Base-by-base conservation (phyloP, 805 yeast genomes). In the Ogataea trehaloabstinens region DNA sequence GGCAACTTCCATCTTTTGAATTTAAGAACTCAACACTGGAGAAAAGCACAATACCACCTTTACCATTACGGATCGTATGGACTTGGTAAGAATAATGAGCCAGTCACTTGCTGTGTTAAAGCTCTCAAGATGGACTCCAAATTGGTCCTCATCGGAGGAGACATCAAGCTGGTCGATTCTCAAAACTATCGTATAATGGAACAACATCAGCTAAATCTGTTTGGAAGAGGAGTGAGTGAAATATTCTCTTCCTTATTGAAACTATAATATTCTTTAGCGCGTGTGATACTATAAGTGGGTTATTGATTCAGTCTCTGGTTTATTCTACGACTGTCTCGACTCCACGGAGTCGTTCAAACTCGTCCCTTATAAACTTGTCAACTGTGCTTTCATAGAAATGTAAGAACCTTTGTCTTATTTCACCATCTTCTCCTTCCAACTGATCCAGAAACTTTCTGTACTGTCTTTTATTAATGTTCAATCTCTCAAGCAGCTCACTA, bases 401-500 rank as follows among this genome's bases (percentile, higher is more conserved):
- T 17, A 30, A 17, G 13, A 49, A 39, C 13, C 17, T 28, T 18
- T 33, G 28, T 22, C 30, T 21, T 24, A 35, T 34, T 13, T 24
- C 19, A 12, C 35, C 31, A 21, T 48, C 50, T 12, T 6, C 30
- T 8, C 22, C 46, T 13, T 37, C 44, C 27, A 41, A 28, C 15
- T 60, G 27, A 2, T 44, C 41, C 5, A 52, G 36, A 37, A 53
- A 55, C 25, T 41, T 40, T 18, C 25, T 35, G 12, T 35, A 37
- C 19, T 40, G 33, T 3, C 40, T 34, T 24, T 43, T 40, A 8
- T 35, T 31, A 8, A 48, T 35, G 12, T 51, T 53, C 28, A 45
- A 54, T 21, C 68, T 42, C 38, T 63, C 67, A 24, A 53, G 46
- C 19, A 55, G 32, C 43, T 63, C 68, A 4, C 56, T 35, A 8